Evolutionary conservation across 495 filamentous ascomycete genomes (phyloP).

Genomic region (Trichoderma gamsii): DNA sequence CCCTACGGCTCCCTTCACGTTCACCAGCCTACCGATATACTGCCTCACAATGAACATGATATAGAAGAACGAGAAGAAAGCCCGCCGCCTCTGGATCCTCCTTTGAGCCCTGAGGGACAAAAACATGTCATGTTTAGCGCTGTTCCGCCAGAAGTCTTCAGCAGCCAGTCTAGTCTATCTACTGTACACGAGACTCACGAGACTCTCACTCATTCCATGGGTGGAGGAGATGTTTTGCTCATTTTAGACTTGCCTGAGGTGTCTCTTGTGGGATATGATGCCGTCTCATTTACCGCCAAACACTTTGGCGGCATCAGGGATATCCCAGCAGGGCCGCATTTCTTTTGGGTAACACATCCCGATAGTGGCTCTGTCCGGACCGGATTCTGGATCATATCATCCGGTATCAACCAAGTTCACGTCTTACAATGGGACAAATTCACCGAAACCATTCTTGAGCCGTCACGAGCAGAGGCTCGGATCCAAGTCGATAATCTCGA

Average conservation of each 20-base stretch:
- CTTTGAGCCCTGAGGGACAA: conserved; percentile 9
- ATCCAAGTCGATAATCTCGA: conserved; percentile 31
- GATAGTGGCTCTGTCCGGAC: conserved; percentile 42
- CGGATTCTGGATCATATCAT: conserved; percentile 54
- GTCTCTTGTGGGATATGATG: conserved; percentile 43
- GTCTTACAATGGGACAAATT: conserved; percentile 57
- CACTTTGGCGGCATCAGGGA: conserved; percentile 53
- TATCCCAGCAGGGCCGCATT: conserved; percentile 53
- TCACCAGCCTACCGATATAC: conserved; percentile 20
- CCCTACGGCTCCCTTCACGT: conserved; percentile 34
- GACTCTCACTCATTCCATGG: conserved; percentile 16
- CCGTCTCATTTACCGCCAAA: conserved; percentile 33
- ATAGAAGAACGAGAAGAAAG: neutral
- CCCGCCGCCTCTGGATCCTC: neutral
- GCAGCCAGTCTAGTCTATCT: neutral
- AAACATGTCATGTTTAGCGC: neutral
- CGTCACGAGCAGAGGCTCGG: conserved; percentile 31
- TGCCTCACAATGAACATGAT: neutral
- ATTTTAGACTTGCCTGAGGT: conserved; percentile 34
- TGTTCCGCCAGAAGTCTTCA: neutral
- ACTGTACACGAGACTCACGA: conserved; percentile 10
- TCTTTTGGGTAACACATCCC: conserved; percentile 51
- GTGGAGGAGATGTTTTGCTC: conserved; percentile 39
- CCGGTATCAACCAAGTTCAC: conserved; percentile 34
- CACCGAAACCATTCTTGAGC: conserved; percentile 39